phyloP scores from a whole-genome alignment of 2,329 filamentous ascomycete species.

The Trichoderma breve region DNA sequence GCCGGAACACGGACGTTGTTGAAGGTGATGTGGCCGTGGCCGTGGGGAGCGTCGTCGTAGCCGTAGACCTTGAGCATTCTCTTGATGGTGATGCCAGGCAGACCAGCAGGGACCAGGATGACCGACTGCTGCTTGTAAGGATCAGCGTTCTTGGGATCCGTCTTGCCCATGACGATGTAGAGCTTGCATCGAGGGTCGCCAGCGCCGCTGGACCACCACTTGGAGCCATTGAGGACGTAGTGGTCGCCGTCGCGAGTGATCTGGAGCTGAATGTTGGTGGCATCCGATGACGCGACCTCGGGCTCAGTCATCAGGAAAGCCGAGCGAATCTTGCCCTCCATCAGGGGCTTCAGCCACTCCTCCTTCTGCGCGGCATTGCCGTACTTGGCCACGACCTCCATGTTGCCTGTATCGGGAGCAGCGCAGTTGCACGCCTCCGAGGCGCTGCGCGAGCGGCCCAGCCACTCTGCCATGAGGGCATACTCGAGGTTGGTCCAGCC shows the following conservation, averaged over 20 bases:
- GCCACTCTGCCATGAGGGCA: slow-evolving; percentile 92
- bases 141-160: slow-evolving; percentile 70
- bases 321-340: slow-evolving; percentile 81
- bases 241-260: slow-evolving; percentile 82
- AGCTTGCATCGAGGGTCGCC: slow-evolving; percentile 89
- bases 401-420: slow-evolving; percentile 90
- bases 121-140: slow-evolving; percentile 91
- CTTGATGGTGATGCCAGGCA: slow-evolving; percentile 85
- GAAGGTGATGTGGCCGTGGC: slow-evolving; percentile 90
- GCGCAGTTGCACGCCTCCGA: slow-evolving; percentile 88
- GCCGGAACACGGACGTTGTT: slow-evolving; percentile 84
- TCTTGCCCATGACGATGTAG: slow-evolving; percentile 97
- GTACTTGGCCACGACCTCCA: slow-evolving; percentile 93
- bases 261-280: slow-evolving; percentile 83
- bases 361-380: slow-evolving; percentile 82
- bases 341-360: slow-evolving; percentile 75
- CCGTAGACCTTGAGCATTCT: slow-evolving; percentile 94
- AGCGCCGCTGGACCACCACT: slow-evolving; percentile 99
- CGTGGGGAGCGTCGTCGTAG: slow-evolving; percentile 97
- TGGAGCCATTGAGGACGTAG: slow-evolving; percentile 90
- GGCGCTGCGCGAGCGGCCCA: slow-evolving; percentile 81
- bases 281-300: slow-evolving; percentile 83
- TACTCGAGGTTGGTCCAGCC: slow-evolving; percentile 97
- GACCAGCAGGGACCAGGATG: slow-evolving; percentile 76
- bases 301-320: slow-evolving; percentile 96